Base-by-base conservation (phyloP, 2,329 filamentous ascomycete species). In the Penicillium crustosum region DNA sequence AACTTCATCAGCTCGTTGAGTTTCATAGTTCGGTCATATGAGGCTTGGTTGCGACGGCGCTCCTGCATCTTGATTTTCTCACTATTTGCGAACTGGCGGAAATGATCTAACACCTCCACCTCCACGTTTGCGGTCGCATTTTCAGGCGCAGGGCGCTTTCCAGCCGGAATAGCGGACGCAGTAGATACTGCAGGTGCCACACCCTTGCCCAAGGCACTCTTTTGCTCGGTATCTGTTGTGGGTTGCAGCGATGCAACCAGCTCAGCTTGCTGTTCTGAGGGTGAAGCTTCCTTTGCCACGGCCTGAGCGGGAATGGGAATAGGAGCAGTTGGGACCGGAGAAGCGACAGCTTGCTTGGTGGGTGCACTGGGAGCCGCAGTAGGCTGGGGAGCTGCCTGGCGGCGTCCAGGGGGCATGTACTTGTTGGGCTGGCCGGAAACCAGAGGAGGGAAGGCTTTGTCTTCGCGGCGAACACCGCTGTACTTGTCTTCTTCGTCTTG, bases 1-100 rank as follows among this genome's bases (percentile, higher is more conserved):
- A 99, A 99, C 70, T 93, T 96, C 81, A 94, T 95, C 57, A 99
- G 78, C 76, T 99, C 94, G 59, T 91, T 96, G 61, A 99, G 76
- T 75, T 96, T 97, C 63, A 94, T 87, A 65, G 93, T 91, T 73
- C 96, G 96, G 73, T 97, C 94, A 58, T 86, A 81, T 19, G 81
- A 80, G 21, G 79, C 81, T 62, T 83, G 80, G 45, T 79, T 80
- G 42, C 83, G 80, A 56, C 81, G 79, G 39, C 80, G 80, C 65
- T 87, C 84, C 57, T 83, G 79, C 60, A 86, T 74, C 61, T 83
- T 82, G 62, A 85, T 69, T 70, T 87, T 88, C 72, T 88, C 85
- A 21, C 72, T 78, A 55, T 83, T 83, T 10, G 84, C 83, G 68
- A 88, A 88, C 49, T 86, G 81, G 61, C 84, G 85, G 79, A 88